Evolutionary conservation across 371 early-diverging fungal species (phyloP), one percentile per base, ranked within the genome.

Genomic region (Mortierella sp.): DNA sequence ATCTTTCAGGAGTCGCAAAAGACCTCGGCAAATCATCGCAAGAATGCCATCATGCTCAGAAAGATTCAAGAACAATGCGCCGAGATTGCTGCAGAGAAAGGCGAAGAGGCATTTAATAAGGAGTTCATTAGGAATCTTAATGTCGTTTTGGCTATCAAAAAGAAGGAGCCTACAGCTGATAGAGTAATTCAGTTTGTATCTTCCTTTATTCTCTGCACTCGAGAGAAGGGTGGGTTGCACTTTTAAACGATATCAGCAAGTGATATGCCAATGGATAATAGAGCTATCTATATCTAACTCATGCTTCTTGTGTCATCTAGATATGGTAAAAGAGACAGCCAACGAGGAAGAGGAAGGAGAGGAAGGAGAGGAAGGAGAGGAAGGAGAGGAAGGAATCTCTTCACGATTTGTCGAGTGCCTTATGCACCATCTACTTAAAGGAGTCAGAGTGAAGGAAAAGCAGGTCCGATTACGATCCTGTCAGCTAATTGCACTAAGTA

Each of bases 1-100:
- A 86, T 95, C 61, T 94, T 95, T 75, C 91, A 91, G 68, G 93
- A 94, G n/a, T 88, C 91, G 7, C 94, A 94, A 75, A 87, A 87
- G 64, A 86, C 91, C 0, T 85, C 87, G 23, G 87, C 91, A 6
- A 87, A 87, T 5, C 91, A 93, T 71, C 89, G 93, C 68, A 91
- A 89, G 69, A 89, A 92, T 70, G 90, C 92, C 15, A 89, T 91
- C 45, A 88, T 90, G 34, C 84, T 96, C n/a, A 86, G 93, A 61
- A 94, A 94, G 76, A 80, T 95, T 60, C 95, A 94, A 75, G 75
- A 85, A 60, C 85, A 88, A 45, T 90, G 91, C 70, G 83, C 88
- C 49, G 85, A 85, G 40, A 75, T 61, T n/a, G 82, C 85, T 5
- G 88, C 84, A 0, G 70, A 85, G 17, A 78, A 77, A 23, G 93